phyloP scores from a whole-genome alignment of 2,329 filamentous ascomycete genomes.

The Biscogniauxia mediterranea region DNA sequence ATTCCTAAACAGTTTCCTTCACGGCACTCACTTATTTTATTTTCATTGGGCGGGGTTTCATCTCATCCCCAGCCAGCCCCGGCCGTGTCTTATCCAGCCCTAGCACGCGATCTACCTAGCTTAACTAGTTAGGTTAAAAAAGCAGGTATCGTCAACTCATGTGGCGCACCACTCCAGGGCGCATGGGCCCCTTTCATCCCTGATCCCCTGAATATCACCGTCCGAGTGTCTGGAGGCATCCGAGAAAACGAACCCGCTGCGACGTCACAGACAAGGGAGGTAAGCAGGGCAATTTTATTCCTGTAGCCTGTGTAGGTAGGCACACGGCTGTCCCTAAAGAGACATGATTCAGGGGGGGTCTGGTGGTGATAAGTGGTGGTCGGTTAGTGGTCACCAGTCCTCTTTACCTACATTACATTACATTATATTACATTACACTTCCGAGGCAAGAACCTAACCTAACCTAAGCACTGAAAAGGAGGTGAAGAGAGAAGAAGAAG shows the following conservation, averaged over 20 bases:
- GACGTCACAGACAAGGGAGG: slow-evolving; percentile 10
- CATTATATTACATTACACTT: neutral
- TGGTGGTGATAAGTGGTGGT: too few species aligned
- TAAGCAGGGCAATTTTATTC: slow-evolving; percentile 3
- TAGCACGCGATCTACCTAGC: slow-evolving; percentile 17
- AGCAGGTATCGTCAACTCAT: slow-evolving; percentile 8
- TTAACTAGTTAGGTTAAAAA: slow-evolving; percentile 5
- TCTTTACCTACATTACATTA: too few species aligned
- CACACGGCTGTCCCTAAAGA: neutral
- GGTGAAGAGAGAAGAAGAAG: neutral
- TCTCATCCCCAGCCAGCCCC: neutral
- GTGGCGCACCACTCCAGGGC: neutral
- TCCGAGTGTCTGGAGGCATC: slow-evolving; percentile 10
- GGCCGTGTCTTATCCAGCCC: slow-evolving; percentile 19
- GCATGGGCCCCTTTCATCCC: slow-evolving; percentile 16
- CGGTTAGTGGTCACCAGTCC: too few species aligned
- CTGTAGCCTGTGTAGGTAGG: neutral
- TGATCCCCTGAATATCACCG: slow-evolving; percentile 23
- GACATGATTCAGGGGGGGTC: neutral
- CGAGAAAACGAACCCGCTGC: slow-evolving; percentile 9
- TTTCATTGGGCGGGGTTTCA: neutral
- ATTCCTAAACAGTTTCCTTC: neutral
- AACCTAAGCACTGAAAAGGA: neutral
- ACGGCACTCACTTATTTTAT: too few species aligned
- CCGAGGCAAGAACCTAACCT: neutral